These are phyloP conservation scores for Globisporangium uncinulatum DNA, from an alignment of 352 stramenopile genomes.

Conservation along the genomic window DNA sequence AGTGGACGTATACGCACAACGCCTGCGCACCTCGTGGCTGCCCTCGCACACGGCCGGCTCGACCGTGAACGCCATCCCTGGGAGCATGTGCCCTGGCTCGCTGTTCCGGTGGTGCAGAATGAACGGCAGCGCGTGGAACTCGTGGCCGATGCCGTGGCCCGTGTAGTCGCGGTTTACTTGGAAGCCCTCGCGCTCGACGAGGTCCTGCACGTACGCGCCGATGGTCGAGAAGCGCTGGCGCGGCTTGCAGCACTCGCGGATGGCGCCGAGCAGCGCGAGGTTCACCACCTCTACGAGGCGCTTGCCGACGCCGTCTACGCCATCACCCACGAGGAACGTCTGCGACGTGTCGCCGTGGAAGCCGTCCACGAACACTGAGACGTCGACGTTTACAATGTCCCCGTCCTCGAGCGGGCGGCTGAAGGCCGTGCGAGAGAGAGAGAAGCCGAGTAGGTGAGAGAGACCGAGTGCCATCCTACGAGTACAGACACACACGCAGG, in stretches of 20 bases:
- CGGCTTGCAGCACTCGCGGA: conserved; percentile 87
- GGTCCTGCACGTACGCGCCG: conserved; percentile 89
- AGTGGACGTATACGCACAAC: background rate
- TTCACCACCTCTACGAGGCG: conserved; percentile 91
- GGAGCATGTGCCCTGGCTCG: conserved; percentile 72
- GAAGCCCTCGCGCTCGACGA: conserved; percentile 78
- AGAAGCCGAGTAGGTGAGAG: background rate
- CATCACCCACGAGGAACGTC: conserved; percentile 90
- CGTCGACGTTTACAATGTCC: conserved; percentile 97
- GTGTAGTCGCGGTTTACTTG: conserved; percentile 90
- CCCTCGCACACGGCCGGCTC: conserved; percentile 96
- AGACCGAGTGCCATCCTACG: background rate
- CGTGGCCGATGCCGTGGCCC: conserved; percentile 94
- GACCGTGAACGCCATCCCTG: conserved; percentile 98
- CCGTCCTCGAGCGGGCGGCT: conserved; percentile 82
- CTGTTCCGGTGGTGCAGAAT: conserved; percentile 90
- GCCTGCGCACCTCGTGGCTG: conserved; percentile 54
- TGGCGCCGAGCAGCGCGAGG: conserved; percentile 74
- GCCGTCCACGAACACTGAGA: conserved; percentile 91
- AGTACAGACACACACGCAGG: background rate
- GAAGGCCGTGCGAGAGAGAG: background rate
- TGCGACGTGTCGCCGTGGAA: conserved; percentile 98
- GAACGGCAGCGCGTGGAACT: conserved; percentile 95
- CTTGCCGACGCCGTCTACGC: conserved; percentile 83
- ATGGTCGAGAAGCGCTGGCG: conserved; percentile 93